These are phyloP conservation scores for Monilinia polystroma DNA, from an alignment of 2,329 filamentous ascomycete species.

Conservation along the genomic window DNA sequence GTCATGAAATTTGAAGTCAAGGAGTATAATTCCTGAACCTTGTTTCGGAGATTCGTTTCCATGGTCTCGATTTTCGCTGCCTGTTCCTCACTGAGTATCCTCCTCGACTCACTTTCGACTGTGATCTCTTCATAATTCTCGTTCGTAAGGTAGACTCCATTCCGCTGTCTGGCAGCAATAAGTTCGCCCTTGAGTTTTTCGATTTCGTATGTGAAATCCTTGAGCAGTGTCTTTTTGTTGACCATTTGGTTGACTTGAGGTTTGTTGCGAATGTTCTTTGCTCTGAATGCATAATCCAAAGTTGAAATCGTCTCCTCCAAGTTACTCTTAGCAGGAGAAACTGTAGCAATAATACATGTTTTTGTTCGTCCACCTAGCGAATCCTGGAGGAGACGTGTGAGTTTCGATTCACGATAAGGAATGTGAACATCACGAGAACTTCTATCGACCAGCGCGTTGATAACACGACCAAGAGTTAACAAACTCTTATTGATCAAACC, in stretches of 20 bases:
- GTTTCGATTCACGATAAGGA: constrained; percentile 88
- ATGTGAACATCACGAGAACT: constrained; percentile 67
- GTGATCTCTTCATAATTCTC: constrained; percentile 90
- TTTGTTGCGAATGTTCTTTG: constrained; percentile 98
- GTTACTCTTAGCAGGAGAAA: constrained; percentile 92
- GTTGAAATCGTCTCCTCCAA: constrained; percentile 98
- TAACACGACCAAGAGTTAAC: constrained; percentile 90
- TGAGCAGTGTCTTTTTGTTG: constrained; percentile 87
- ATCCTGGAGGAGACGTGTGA: constrained; percentile 92
- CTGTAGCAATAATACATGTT: constrained; percentile 96
- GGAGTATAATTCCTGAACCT: constrained; percentile 86
- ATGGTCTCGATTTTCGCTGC: constrained; percentile 88
- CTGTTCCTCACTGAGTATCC: constrained; percentile 91
- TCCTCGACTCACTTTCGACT: constrained; percentile 84
- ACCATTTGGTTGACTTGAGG: constrained; percentile 91
- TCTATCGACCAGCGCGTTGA: constrained; percentile 93
- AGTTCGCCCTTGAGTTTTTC: constrained; percentile 93
- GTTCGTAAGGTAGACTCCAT: constrained; percentile 90
- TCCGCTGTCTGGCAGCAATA: constrained; percentile 87
- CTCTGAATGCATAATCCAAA: constrained; percentile 93
- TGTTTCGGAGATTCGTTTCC: constrained; percentile 86
- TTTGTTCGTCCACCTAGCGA: constrained; percentile 94
- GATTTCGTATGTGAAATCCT: constrained; percentile 88
- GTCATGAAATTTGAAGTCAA: constrained; percentile 84
- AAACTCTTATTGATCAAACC: constrained; percentile 98